Evolutionary conservation across 2,329 filamentous ascomycete genomes (phyloP), one percentile per base, ranked within the genome.

Genomic region (Ceratocystis diversiconidia): DNA sequence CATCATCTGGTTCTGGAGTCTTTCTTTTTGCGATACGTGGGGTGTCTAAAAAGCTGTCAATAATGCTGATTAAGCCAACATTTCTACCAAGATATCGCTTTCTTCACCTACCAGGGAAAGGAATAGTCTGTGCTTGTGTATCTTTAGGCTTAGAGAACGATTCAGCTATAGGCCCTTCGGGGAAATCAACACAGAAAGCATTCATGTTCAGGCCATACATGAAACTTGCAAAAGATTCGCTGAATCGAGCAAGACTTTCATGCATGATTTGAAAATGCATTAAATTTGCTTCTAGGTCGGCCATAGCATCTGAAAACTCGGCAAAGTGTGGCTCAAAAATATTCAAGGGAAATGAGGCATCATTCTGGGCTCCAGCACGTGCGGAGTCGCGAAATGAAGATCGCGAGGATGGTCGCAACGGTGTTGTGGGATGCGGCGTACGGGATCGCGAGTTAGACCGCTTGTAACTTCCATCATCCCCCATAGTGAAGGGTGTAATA

Each of bases 121-220:
- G 8, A 8, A 41, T 28, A 15, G 32, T 30, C 17, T 83, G 82
- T 32, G 30, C 6, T 32, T 32, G 30, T 68, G 80, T 79, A 65
- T 84, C 79, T 71, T 81, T 83, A 22, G 84, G 82, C 70, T 86
- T 80, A 67, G 82, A 82, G 73, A 96, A 96, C 0, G 90, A 95
- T 70, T 96, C 91, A 7, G 85, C 73, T 69, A 95, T 84, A 0
- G 92, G 92, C 1, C 88, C 89, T 89, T 99, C 94, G 0, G 91
- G 89, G 70, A 96, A 99, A 74, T 99, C 94, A 41, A 97, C 92
- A 74, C 92, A 97, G 74, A 97, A 99, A 1, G 94, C 94, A 75
- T 96, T 97, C 92, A 99, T 96, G 73, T 97, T 97, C 73, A 99
- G 75, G 1, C 94, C 94, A 72, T 97, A 99, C 59, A 99, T 77